Base-by-base conservation (phyloP, 2,329 filamentous ascomycete species). In the Microsporum audouinii region DNA sequence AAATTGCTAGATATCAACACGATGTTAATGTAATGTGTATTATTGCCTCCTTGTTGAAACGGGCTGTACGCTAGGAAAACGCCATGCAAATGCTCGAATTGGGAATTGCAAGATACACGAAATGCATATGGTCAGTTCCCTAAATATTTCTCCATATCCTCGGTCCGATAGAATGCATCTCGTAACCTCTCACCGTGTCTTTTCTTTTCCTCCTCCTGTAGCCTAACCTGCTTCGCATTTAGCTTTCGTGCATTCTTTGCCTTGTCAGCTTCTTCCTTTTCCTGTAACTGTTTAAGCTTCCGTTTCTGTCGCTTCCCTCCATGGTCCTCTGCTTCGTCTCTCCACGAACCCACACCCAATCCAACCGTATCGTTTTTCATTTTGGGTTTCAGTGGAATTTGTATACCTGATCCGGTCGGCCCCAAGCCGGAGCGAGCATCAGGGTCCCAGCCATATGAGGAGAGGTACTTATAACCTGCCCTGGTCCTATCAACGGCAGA, bases 141-240 rank as follows among this genome's bases (percentile, higher is more conserved):
- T 17, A 95, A 73, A 70, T 95, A 94, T 69, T 80, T 84, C 68
- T 91, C 84, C 60, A 95, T 77, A 65, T 92, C 87, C n/a, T 88
- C 82, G 65, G 83, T 85, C 23, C 83, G 81, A 73, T 88, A 92
- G 64, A 96, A 87, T 75, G 88, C 80, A 66, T 84, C 79, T 65
- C 85, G 80, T 62, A 96, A 71, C 68, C 76, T 84, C 63, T 88
- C 82, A 17, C 80, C 79, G 63, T 79, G 85, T 70, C 76, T 84
- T 74, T 79, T 86, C 61, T 86, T 84, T 64, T 85, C 82, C 49
- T 78, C 74, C 2, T 83, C 84, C 69, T 80, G 73, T 70, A 83
- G 84, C 67, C 84, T 80, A 43, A 86, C 78, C 72, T 88, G 83
- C 67, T 86, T 88, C n/a, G 87, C 86, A 72, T 87, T 86, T 62